Evolutionary conservation across 495 filamentous ascomycete species (phyloP).

Genomic region (Massariosphaeria phaeospora): DNA sequence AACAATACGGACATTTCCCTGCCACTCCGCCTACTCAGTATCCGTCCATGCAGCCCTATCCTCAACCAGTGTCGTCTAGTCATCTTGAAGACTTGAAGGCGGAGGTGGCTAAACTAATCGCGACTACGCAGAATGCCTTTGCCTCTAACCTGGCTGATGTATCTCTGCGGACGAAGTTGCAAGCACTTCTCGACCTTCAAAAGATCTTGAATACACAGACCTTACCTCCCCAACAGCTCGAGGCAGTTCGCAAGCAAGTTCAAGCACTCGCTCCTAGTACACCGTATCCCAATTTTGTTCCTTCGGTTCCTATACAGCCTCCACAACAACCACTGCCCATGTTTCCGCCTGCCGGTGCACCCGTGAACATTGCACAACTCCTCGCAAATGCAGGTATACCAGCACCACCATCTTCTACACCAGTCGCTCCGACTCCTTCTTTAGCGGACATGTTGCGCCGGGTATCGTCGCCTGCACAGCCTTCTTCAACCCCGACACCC

Average conservation of each 20-base stretch:
- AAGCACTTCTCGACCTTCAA: constrained; percentile 83
- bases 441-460: constrained; percentile 32
- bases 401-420: constrained; percentile 35
- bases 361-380: constrained; percentile 23
- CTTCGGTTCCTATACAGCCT: constrained; percentile 1
- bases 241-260: constrained; percentile 58
- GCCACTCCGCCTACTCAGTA: constrained; percentile 21
- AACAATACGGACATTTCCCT: constrained; percentile 10
- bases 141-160: constrained; percentile 67
- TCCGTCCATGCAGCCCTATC: constrained; percentile 31
- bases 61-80: constrained; percentile 13
- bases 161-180: constrained; percentile 68
- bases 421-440: constrained; percentile 39
- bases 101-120: constrained; percentile 74
- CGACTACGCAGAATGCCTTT: constrained; percentile 62
- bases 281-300: not conserved
- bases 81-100: constrained; percentile 70
- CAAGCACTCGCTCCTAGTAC: constrained; percentile 40
- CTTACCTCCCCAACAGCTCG: constrained; percentile 73
- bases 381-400: constrained; percentile 9
- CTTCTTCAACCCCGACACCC: constrained; percentile 7
- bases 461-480: constrained; percentile 4
- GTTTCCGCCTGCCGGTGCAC: constrained; percentile 26
- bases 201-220: constrained; percentile 70
- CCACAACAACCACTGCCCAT: constrained; percentile 31